Conservation (phyloP, 2,329 filamentous ascomycete species). For the Nemania sp. region DNA sequence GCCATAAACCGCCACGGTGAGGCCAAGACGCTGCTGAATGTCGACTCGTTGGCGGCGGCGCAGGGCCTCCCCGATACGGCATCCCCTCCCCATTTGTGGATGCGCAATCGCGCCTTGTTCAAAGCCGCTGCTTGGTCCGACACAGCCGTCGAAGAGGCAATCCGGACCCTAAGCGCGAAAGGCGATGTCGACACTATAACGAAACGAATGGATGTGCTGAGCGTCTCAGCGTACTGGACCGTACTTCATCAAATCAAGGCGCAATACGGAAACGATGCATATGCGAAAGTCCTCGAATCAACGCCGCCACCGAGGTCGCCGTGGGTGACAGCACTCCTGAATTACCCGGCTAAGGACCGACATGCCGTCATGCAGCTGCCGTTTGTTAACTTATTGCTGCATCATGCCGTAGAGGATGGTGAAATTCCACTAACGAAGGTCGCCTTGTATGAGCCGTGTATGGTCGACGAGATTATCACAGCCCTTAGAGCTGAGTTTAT, state of each 20-base stretch:
- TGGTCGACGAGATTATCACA: conserved; percentile 44
- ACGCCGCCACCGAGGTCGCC: conserved; percentile 8
- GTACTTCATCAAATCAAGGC: conserved; percentile 14
- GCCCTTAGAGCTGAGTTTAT: conserved; percentile 46
- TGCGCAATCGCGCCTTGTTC: conserved; percentile 4
- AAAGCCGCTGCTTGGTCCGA: conserved; percentile 36
- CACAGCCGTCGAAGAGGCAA: conserved; percentile 25
- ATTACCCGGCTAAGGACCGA: not conserved
- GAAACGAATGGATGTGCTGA: conserved; percentile 24
- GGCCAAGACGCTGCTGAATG: conserved; percentile 30
- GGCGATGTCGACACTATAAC: conserved; percentile 13
- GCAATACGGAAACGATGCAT: conserved; percentile 4
- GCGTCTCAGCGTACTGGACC: conserved; percentile 23
- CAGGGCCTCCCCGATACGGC: conserved; percentile 13
- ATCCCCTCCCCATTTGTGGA: not conserved
- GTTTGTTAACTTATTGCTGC: conserved; percentile 26
- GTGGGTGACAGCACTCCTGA: conserved; percentile 18
- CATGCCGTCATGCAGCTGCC: not conserved
- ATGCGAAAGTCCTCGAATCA: conserved; percentile 10
- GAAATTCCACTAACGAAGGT: conserved; percentile 30
- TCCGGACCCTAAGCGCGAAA: conserved; percentile 22
- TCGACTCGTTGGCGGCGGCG: conserved; percentile 33
- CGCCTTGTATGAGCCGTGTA: conserved; percentile 38
- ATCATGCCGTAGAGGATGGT: conserved; percentile 13
- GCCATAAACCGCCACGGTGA: conserved; percentile 58